Conservation (phyloP, 768 basidiomycete species). For the Sporobolomyces pararoseus region DNA sequence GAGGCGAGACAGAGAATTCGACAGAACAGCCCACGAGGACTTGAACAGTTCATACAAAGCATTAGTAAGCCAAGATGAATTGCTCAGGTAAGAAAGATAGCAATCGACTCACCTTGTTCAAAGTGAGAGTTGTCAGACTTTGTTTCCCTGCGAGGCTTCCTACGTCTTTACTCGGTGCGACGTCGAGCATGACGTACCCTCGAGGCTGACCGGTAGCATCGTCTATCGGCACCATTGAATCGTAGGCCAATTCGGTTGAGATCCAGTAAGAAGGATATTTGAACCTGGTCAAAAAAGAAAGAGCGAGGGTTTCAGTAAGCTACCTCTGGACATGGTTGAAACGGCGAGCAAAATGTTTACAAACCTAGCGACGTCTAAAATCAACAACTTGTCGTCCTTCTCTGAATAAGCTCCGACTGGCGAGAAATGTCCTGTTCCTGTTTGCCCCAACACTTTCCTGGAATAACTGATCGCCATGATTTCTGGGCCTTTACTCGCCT, state of each 20-base stretch:
- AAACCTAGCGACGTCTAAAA: conserved; percentile 43
- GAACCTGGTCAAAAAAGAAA: not conserved
- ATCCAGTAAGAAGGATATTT: conserved; percentile 43
- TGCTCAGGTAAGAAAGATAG: not conserved
- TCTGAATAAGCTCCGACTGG: conserved; percentile 28
- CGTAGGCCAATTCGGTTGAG: conserved; percentile 21
- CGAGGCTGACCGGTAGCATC: conserved; percentile 42
- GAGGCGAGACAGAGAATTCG: conserved; percentile 15
- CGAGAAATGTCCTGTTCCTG: conserved; percentile 43
- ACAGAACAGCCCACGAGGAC: conserved; percentile 33
- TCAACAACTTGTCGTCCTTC: conserved; percentile 36
- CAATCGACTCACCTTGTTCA: conserved; percentile 35
- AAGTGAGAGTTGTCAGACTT: conserved; percentile 22
- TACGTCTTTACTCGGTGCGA: conserved; percentile 2
- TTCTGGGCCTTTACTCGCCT: not conserved
- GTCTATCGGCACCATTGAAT: conserved; percentile 40
- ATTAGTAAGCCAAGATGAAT: too few species aligned
- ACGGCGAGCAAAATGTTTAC: not conserved
- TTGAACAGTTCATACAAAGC: not conserved
- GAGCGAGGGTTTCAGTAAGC: not conserved
- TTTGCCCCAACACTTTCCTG: conserved; percentile 39
- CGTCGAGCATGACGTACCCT: conserved; percentile 34
- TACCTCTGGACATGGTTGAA: too few species aligned
- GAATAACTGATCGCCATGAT: conserved; percentile 41
- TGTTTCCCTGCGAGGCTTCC: conserved; percentile 24